These are phyloP conservation scores for Xylariales sp. DNA, from an alignment of 2,329 filamentous ascomycete genomes.

Conservation along the genomic window DNA sequence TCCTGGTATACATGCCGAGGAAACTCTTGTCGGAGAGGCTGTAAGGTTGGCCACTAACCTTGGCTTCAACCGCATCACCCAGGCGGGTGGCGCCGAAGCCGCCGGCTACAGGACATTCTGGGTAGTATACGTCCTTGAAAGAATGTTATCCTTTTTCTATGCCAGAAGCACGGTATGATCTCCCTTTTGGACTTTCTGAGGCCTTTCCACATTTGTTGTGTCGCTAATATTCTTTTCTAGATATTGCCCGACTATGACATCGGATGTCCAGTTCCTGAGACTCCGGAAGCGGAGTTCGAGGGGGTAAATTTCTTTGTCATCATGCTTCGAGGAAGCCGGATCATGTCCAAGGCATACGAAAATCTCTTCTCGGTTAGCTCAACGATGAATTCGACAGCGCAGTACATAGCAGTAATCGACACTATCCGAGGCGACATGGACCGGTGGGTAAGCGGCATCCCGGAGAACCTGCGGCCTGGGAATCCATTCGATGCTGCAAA, in stretches of 20 bases:
- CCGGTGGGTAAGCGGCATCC: slow-evolving; percentile 1
- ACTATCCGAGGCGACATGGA: slow-evolving; percentile 1
- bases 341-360: slow-evolving; percentile 3
- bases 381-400: slow-evolving; percentile 1
- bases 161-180: slow-evolving; percentile 1
- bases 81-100: neutral
- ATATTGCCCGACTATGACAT: slow-evolving; percentile 5
- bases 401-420: slow-evolving; percentile 2
- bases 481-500: slow-evolving; percentile 1
- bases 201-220: too few relatives aligned
- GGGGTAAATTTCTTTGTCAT: slow-evolving; percentile 4
- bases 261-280: slow-evolving; percentile 3
- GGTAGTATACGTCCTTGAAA: slow-evolving; percentile 3
- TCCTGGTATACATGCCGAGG: slow-evolving; percentile 3
- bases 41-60: neutral
- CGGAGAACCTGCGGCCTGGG: slow-evolving; percentile 2
- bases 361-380: slow-evolving; percentile 5
- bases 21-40: slow-evolving; percentile 1
- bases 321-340: neutral
- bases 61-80: slow-evolving; percentile 1
- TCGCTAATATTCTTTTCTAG: too few relatives aligned
- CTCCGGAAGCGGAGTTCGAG: slow-evolving; percentile 1
- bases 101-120: slow-evolving; percentile 1
- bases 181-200: too few relatives aligned
- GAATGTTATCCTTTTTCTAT: slow-evolving; percentile 2